Base-by-base conservation (phyloP, 2,329 filamentous ascomycete genomes). In the Penicillium palitans region DNA sequence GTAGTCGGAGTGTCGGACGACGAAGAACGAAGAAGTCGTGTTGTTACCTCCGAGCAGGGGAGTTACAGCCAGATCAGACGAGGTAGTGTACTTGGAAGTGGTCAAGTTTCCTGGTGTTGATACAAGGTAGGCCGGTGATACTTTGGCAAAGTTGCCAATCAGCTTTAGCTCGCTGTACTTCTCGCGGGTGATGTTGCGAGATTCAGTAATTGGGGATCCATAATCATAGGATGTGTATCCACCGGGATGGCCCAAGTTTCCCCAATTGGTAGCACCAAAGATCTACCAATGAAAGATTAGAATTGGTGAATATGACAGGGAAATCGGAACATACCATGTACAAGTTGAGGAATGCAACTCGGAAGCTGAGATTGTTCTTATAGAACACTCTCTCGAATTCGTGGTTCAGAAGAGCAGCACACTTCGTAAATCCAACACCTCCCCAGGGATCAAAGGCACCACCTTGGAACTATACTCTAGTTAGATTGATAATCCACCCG, bases 221-320 rank as follows among this genome's bases (percentile, higher is more conserved):
- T 86, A 87, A 65, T 87, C 84, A 66, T 87, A 87, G 4, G 79
- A 82, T 0, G 83, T 86, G 60, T 87, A 87, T 3, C 82, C 85
- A 12, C 85, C 87, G 10, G 87, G 81, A 63, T 91, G 85, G 0
- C 90, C 88, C 5, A 91, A 73, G 61, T 91, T 93, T 0, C 90
- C 90, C 90, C 90, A 93, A 70, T 93, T 95, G 0, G 90, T 93
- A 6, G 90, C 90, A 15, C 90, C 90, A 63, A 83, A 90, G 0
- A 83, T 87, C 83, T 84, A 17, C 35, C 0, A 33, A 13, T 13
- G 17, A 57, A 13, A 62, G 37, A 40, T 13, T 6, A 37, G 33
- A 1, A 45, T 42, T 2, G 2, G 5, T 4, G 1, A 42, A 9
- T 2, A n/a, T 19, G 8, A 24, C 1, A 13, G 9, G 10, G 2